Percentiles rank a stretch among this genome's conserved stretches.
phyloP scores from a whole-genome alignment of 768 basidiomycete species.

The Cystobasidium ongulense region DNA sequence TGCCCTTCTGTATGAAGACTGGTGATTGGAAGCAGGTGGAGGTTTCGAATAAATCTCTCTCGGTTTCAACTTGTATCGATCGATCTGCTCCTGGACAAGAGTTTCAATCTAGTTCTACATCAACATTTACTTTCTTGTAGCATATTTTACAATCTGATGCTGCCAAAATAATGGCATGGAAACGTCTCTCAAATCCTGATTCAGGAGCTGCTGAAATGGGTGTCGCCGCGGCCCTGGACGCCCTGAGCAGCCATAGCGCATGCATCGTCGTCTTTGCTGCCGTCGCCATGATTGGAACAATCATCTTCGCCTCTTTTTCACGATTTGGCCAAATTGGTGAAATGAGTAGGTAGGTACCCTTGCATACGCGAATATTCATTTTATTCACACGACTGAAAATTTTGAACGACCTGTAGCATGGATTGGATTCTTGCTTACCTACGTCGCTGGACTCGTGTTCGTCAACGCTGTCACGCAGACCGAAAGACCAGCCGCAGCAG shows the following conservation, averaged over 20 bases:
- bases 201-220: conserved; percentile 22
- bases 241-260: conserved; percentile 44
- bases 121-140: not conserved
- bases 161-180: not conserved
- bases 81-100: too few relatives aligned
- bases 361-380: not conserved
- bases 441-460: conserved; percentile 36
- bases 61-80: too few relatives aligned
- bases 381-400: not conserved
- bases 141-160: not conserved
- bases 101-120: not conserved
- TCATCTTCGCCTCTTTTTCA: conserved; percentile 42
- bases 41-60: too few relatives aligned
- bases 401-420: not conserved
- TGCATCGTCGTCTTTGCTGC: conserved; percentile 47
- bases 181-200: not conserved
- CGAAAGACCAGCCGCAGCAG: conserved; percentile 39
- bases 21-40: too few relatives aligned
- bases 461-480: conserved; percentile 39
- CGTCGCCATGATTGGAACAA: conserved; percentile 41
- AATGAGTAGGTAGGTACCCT: conserved; percentile 40
- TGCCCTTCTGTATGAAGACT: too few relatives aligned
- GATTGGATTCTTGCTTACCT: not conserved
- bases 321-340: conserved; percentile 43
- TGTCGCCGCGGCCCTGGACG: conserved; percentile 46